Evolutionary conservation across 257 asterid genomes (phyloP).

Genomic region (Gentiana macrophylla): DNA sequence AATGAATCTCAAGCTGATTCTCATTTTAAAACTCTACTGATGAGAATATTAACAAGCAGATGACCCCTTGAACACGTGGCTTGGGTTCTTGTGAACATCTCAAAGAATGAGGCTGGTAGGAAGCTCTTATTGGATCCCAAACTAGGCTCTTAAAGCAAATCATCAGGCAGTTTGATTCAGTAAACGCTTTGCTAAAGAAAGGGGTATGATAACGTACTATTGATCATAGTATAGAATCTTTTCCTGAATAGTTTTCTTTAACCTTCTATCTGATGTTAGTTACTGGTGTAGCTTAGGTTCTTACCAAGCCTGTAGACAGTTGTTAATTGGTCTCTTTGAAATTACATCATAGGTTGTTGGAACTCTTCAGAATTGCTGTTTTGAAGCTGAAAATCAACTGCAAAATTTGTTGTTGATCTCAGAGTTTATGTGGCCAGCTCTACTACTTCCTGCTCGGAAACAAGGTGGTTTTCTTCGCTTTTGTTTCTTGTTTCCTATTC

Average conservation of each 20-base stretch:
- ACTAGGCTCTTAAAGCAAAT: conserved; percentile 87
- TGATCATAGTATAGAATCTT: too few relatives aligned
- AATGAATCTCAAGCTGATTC: too few relatives aligned
- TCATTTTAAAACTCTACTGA: too few relatives aligned
- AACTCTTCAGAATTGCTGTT: conserved; percentile 92
- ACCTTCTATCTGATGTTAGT: not conserved
- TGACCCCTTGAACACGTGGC: conserved; percentile 92
- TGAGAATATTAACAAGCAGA: conserved; percentile 20
- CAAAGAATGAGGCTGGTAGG: conserved; percentile 78
- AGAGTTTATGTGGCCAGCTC: conserved; percentile 95
- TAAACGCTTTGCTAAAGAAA: conserved; percentile 66
- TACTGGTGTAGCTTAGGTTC: not conserved
- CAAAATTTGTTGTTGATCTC: conserved; percentile 76
- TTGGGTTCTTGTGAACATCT: conserved; percentile 79
- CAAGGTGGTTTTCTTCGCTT: conserved; percentile 47
- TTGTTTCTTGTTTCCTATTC: not conserved
- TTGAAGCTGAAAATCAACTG: conserved; percentile 81
- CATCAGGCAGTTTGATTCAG: conserved; percentile 70
- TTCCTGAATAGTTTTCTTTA: not conserved
- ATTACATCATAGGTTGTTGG: conserved; percentile 56
- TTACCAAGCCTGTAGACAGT: too few relatives aligned
- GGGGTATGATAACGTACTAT: conserved; percentile 50
- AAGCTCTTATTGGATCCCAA: conserved; percentile 81
- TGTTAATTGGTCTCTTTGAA: too few relatives aligned
- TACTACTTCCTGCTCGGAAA: conserved; percentile 91